phyloP scores from a whole-genome alignment of 1,284 basidiomycete genomes.

The Cryptococcus sp. region DNA sequence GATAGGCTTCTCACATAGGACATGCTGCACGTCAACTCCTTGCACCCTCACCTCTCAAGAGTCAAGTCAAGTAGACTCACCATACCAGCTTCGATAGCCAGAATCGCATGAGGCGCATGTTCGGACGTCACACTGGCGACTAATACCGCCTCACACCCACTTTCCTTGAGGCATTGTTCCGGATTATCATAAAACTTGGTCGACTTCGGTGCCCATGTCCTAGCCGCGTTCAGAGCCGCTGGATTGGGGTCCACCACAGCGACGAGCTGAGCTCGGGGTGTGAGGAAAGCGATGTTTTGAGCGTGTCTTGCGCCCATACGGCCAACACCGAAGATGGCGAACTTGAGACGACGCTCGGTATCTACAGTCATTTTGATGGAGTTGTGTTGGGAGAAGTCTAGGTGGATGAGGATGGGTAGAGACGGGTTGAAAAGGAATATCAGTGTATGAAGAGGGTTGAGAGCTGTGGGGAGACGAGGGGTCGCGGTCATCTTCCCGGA shows the following conservation, averaged over 20 bases:
- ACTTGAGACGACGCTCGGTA: slow-evolving; percentile 7
- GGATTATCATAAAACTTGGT: slow-evolving; percentile 3
- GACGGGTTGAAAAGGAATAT: too few relatives aligned
- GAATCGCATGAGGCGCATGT: slow-evolving; percentile 21
- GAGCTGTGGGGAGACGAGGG: too few relatives aligned
- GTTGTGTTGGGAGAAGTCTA: too few relatives aligned
- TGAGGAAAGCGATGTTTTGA: slow-evolving; percentile 12
- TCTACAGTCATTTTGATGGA: too few relatives aligned
- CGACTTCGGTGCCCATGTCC: slow-evolving; percentile 9
- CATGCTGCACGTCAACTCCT: slow-evolving; percentile 17
- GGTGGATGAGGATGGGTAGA: too few relatives aligned
- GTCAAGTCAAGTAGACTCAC: slow-evolving; percentile 2
- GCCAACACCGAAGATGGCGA: slow-evolving; percentile 21
- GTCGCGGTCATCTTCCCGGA: too few relatives aligned
- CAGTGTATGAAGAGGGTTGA: too few relatives aligned
- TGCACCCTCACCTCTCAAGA: neutral
- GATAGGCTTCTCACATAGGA: slow-evolving; percentile 39
- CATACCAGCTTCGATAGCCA: slow-evolving; percentile 16
- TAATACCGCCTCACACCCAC: slow-evolving; percentile 21
- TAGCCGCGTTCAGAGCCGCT: slow-evolving; percentile 3
- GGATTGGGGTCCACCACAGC: slow-evolving; percentile 16
- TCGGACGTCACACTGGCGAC: slow-evolving; percentile 23
- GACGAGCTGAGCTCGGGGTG: slow-evolving; percentile 23
- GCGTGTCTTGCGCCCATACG: slow-evolving; percentile 24
- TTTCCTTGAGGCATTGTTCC: slow-evolving; percentile 8